Base-by-base conservation (phyloP, 2,329 filamentous ascomycete species). In the Emmonsiellopsis sp. region DNA sequence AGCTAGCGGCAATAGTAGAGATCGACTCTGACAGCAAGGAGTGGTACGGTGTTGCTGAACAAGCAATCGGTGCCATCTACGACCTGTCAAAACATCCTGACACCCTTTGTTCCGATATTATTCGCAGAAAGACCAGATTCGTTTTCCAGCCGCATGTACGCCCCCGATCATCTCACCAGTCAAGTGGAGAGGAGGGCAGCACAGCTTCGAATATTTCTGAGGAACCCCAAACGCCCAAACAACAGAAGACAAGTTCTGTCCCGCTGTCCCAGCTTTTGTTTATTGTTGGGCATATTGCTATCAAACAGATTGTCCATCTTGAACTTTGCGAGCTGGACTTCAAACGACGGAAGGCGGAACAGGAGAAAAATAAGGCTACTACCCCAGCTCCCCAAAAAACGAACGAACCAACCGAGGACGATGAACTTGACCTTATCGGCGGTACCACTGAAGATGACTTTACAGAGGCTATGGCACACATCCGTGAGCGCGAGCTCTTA, bases 241-340 rank as follows among this genome's bases (percentile, higher is more conserved):
- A 79, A 63, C 81, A 85, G 32, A 88, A 85, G 61, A 81, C 84
- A 4, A 84, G 67, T 8, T 67, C 89, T 1, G 79, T 90, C 46
- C 84, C 82, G 0, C 77, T 98, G 1, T 95, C 93, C 0, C 93
- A 97, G 64, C 79, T 98, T 1, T 78, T 98, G 0, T 97, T 97
- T 67, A 86, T 95, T 37, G 92, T 97, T 32, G 93, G 93, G 0
- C 93, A 98, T 65, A 87, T 97, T 47, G 93, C 93, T 11, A 93
- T 98, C 67, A 98, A 98, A 73, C 94, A 98, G 67, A 98, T 98
- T 62, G 94, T 98, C 0, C 93, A 98, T 67, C 81, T 98, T 9
- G 93, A 98, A 64, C 79, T 97, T n/a, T 95, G 91, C 67, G 93
- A 98, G 67, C 83, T 93, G 49, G 93, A 98, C 70, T 98, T 98